Base-by-base conservation (phyloP, 139 green algal species). In the Chlorella ohadii region DNA sequence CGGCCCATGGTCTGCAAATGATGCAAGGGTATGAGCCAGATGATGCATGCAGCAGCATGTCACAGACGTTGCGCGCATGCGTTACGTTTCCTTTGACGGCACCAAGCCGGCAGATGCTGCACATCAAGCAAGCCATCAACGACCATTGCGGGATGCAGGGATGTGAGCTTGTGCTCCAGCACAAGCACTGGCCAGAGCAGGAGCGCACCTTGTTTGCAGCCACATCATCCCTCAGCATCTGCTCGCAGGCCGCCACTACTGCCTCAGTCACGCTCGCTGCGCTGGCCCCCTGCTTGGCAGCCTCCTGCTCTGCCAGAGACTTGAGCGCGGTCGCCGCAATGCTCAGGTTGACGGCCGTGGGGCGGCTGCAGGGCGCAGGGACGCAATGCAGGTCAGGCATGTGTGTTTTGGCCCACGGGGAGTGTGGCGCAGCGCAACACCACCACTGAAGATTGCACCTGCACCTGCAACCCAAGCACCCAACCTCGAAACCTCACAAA, bases 341-440 rank as follows among this genome's bases (percentile, higher is more conserved):
- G 19, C 86, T 82, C 47, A 99, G 87, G 85, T 99, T 99, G 27
- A 99, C 97, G 4, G 97, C 97, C 0, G 97, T 99, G 6, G 97
- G 97, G 15, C 97, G 94, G 84, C 93, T 98, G 91, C 79, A 89
- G 0, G 9, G 44, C 7, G 44, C 31, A 19, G 27, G 31, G 12
- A 38, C 11, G 51, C 51, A 59, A 2, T 23, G 15, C 51, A 22
- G 51, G 51, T 11, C 7, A 55, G 7, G 44, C 44, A 55, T 11
- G 11, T 6, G 7, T 55, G 6, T 55, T 6, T 6, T 55, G 44
- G 44, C 44, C 44, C 44, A 55, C 44, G 11, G 44, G 44, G 11
- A 11, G 6, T 6, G n/a, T n/a, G n/a, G n/a, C n/a, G n/a, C n/a
- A n/a, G n/a, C n/a, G n/a, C n/a, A n/a, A n/a, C n/a, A n/a, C n/a